phyloP scores from a whole-genome alignment of 2,329 filamentous ascomycete genomes.

The Cytospora paraplurivora region DNA sequence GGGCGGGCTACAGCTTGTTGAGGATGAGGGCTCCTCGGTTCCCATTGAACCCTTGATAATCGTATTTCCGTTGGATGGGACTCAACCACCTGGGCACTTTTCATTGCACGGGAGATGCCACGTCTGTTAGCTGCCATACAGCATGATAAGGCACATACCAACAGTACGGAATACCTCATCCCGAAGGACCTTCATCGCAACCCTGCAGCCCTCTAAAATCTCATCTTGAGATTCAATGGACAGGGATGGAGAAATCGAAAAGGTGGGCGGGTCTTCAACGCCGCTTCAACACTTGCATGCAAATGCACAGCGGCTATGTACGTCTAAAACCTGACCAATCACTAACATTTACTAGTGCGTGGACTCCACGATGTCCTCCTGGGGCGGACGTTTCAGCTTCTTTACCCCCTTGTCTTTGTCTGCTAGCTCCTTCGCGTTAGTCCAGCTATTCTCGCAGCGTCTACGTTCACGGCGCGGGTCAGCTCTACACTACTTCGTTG shows the following conservation, averaged over 20 bases:
- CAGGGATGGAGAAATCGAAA: conserved; percentile 20
- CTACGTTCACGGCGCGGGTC: conserved; percentile 12
- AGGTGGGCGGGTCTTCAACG: conserved; percentile 18
- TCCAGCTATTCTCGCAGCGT: neutral
- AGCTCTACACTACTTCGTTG: neutral
- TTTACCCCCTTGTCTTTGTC: conserved; percentile 22
- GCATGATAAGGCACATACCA: neutral
- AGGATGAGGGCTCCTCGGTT: neutral
- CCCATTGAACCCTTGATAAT: neutral
- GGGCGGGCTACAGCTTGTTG: neutral
- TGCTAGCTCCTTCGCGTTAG: conserved; percentile 17
- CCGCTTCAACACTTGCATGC: conserved; percentile 31
- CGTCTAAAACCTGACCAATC: conserved; percentile 36
- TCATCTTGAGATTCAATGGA: conserved; percentile 19
- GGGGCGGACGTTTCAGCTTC: conserved; percentile 35
- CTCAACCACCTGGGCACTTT: conserved; percentile 11
- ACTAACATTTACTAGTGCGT: conserved; percentile 6
- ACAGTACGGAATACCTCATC: conserved; percentile 13
- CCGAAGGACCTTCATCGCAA: conserved; percentile 17
- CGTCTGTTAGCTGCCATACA: conserved; percentile 3
- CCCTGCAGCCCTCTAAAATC: conserved; percentile 28
- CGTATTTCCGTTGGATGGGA: neutral
- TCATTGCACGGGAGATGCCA: conserved; percentile 26
- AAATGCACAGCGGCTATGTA: conserved; percentile 41
- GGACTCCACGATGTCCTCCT: conserved; percentile 13